Percentiles rank a stretch among this genome's conserved stretches.
Conservation (phyloP, 768 basidiomycete genomes). For the Strobilomyces confusus region DNA sequence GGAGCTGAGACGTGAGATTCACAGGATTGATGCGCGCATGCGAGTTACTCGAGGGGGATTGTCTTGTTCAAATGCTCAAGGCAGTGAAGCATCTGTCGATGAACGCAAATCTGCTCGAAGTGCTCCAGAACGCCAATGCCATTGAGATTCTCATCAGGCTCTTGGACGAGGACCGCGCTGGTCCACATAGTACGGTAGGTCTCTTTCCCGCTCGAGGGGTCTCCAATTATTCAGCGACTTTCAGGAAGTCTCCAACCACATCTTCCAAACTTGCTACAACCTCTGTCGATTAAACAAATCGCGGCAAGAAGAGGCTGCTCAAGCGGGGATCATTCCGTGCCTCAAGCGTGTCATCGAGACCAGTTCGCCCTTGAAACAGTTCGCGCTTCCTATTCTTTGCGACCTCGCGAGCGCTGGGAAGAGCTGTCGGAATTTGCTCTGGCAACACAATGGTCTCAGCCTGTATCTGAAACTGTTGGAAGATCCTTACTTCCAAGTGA, state of each 20-base stretch:
- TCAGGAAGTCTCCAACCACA: slow-evolving; percentile 95
- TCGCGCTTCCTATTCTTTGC: slow-evolving; percentile 94
- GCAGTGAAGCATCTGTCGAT: slow-evolving; percentile 96
- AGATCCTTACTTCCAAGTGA: slow-evolving; percentile 90
- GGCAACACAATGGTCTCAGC: slow-evolving; percentile 89
- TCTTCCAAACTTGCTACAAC: slow-evolving; percentile 97
- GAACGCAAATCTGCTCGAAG: slow-evolving; percentile 84
- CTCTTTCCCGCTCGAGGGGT: not conserved
- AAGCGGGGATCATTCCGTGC: slow-evolving; percentile 90
- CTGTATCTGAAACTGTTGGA: slow-evolving; percentile 76
- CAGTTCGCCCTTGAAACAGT: slow-evolving; percentile 92
- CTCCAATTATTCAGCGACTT: not conserved
- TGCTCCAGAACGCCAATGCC: slow-evolving; percentile 93
- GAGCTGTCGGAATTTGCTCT: slow-evolving; percentile 81
- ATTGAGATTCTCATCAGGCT: slow-evolving; percentile 88
- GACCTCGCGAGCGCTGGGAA: slow-evolving; percentile 95
- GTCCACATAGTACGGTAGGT: slow-evolving; percentile 77
- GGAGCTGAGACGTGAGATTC: slow-evolving; percentile 3
- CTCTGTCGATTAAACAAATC: slow-evolving; percentile 92
- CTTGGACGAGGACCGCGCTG: slow-evolving; percentile 74
- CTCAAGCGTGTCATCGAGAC: slow-evolving; percentile 85
- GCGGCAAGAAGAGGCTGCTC: slow-evolving; percentile 94
- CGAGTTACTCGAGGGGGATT: slow-evolving; percentile 81
- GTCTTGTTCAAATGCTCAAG: slow-evolving; percentile 86
- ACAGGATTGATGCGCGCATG: slow-evolving; percentile 85